Evolutionary conservation across 1,139 yeast species (phyloP), one percentile per base, ranked within the genome.

Genomic region (Komagataea norvegica): DNA sequence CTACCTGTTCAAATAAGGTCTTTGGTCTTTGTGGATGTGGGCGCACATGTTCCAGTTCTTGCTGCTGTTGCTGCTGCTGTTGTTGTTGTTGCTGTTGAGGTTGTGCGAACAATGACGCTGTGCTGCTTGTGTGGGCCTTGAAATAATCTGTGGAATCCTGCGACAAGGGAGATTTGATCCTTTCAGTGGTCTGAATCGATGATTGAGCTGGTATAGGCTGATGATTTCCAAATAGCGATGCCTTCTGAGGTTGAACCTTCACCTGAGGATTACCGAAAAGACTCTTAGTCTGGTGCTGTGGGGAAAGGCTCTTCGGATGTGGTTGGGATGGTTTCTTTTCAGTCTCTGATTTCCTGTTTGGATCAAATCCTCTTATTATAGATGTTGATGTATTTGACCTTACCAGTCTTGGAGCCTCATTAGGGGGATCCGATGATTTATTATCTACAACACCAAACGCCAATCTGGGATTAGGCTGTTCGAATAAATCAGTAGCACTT

Each of bases 351-450:
- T 60, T 51, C 15, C 59, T 56, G 5, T 64, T 56, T 3, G 74
- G 69, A 6, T 68, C 61, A 42, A 70, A 70, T 1, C 75, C 75
- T 31, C 73, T 59, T 3, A 70, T 68, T 31, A 67, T 62, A 1
- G 70, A 64, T 1, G 72, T 63, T 7, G 63, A 56, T 2, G 64
- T 59, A 14, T 55, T 59, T 4, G 56, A 44, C 22, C 65, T 53
- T 17, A 46, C 46, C 38, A 49, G 38, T 16, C 34, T 6, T 11
- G 52, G 47, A 2, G 42, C 35, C 13, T 21, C 29, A 5, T 11
- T 18, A 4, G 34, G 15, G n/a, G 18, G 16, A 14, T 19, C 25
- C 3, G 25, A 9, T 9, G n/a, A 15, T 14, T 40, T 40, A 11
- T 29, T 32, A 29, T 47, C 49, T 28, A 42, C 40, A 10, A 51